phyloP scores from a whole-genome alignment of 345 rosid species.

The Syzygium aromaticum region DNA sequence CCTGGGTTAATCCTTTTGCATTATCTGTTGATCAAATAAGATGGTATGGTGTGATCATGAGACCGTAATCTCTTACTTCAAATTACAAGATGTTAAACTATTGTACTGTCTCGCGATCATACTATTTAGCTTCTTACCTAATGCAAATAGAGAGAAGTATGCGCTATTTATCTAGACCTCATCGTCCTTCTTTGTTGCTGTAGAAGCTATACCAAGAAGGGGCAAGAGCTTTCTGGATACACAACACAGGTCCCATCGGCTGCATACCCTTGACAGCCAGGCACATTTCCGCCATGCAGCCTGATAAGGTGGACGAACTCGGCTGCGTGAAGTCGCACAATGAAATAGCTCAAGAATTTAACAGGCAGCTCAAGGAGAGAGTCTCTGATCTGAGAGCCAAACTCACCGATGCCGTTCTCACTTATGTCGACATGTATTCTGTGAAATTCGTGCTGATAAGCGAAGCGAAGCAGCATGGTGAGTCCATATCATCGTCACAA shows the following conservation, averaged over 20 bases:
- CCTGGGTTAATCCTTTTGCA: neutral
- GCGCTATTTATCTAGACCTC: neutral
- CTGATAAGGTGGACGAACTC: constrained; percentile 46
- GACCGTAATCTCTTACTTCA: neutral
- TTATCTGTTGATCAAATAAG: neutral
- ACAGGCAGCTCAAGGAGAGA: constrained; percentile 52
- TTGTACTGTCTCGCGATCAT: neutral
- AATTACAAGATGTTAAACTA: too few relatives aligned
- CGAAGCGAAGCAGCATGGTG: neutral
- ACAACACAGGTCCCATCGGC: constrained; percentile 87
- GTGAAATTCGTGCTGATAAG: constrained; percentile 29
- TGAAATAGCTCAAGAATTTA: constrained; percentile 67
- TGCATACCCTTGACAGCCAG: constrained; percentile 67
- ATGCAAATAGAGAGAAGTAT: neutral
- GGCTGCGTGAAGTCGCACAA: constrained; percentile 86
- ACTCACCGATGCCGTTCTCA: constrained; percentile 57
- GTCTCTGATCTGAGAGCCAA: constrained; percentile 37
- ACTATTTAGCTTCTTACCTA: neutral
- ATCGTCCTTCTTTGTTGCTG: neutral
- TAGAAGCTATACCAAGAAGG: constrained; percentile 46
- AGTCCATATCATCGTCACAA: neutral
- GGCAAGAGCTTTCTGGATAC: constrained; percentile 68
- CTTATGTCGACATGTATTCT: constrained; percentile 63
- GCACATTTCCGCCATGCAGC: constrained; percentile 37
- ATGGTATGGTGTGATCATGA: neutral